A percentile compares a stretch with the other conserved stretches of the same genome.
Conservation (phyloP, 352 stramenopile species). For the Pythium rishiriense region DNA sequence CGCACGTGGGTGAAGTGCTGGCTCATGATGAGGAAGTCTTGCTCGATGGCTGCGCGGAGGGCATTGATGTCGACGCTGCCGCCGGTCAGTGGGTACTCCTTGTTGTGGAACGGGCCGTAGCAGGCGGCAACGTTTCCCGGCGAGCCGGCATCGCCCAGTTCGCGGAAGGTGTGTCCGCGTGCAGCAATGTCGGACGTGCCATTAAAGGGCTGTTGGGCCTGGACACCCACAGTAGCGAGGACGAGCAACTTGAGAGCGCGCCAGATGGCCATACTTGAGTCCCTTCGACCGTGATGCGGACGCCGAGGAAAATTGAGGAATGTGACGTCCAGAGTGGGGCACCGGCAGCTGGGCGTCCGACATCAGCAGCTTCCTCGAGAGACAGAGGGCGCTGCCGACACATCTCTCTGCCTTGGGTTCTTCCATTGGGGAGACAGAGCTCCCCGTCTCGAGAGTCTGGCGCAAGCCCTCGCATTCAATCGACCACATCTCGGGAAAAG, state of each 20-base stretch:
- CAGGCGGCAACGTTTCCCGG: constrained; percentile 42
- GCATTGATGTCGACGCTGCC: constrained; percentile 3
- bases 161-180: not conserved
- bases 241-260: not conserved
- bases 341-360: too few species aligned
- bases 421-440: too few species aligned
- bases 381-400: too few species aligned
- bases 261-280: not conserved
- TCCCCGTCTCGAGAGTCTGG: too few species aligned
- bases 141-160: constrained; percentile 5
- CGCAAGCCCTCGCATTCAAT: too few species aligned
- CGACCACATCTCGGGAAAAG: too few species aligned
- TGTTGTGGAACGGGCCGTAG: constrained; percentile 58
- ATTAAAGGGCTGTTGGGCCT: not conserved
- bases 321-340: not conserved
- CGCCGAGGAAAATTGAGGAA: not conserved
- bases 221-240: not conserved
- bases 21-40: constrained; percentile 46
- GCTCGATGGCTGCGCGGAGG: constrained; percentile 28
- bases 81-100: constrained; percentile 45
- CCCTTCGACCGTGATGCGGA: not conserved
- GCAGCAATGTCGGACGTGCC: not conserved
- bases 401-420: too few species aligned
- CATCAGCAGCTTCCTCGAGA: too few species aligned
- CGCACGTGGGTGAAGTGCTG: constrained; percentile 52